Evolutionary conservation across 2,329 filamentous ascomycete genomes (phyloP).

Genomic region (Camptophora hylomeconis): DNA sequence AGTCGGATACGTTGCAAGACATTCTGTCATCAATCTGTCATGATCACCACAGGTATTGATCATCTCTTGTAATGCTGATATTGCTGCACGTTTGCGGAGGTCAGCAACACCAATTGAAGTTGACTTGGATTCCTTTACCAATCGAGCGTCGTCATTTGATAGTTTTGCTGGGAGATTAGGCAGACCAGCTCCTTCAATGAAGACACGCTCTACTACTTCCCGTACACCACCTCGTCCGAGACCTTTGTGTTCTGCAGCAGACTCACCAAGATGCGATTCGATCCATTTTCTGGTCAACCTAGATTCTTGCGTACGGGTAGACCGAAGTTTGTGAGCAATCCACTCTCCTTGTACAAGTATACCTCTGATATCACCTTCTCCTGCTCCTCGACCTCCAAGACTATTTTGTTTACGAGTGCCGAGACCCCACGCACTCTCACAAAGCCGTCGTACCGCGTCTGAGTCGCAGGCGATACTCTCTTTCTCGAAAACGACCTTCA

Average conservation of each 20-base stretch:
- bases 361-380: conserved; percentile 47
- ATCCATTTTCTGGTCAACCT: conserved; percentile 47
- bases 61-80: conserved; percentile 46
- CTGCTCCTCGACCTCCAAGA: conserved; percentile 30
- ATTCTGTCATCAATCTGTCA: conserved; percentile 52
- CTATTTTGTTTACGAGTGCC: conserved; percentile 41
- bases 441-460: conserved; percentile 67
- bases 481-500: conserved; percentile 74
- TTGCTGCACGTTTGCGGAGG: conserved; percentile 45
- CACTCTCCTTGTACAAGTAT: conserved; percentile 54
- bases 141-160: conserved; percentile 23
- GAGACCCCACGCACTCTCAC: conserved; percentile 54
- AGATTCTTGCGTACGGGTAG: conserved; percentile 19
- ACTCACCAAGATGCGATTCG: conserved; percentile 43
- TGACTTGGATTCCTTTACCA: conserved; percentile 23
- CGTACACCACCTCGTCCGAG: conserved; percentile 50
- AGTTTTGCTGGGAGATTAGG: conserved; percentile 33
- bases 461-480: conserved; percentile 81
- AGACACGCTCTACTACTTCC: conserved; percentile 54
- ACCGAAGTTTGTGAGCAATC: conserved; percentile 47
- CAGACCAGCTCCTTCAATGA: conserved; percentile 51
- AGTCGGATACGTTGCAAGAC: conserved; percentile 74
- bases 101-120: conserved; percentile 44
- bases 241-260: conserved; percentile 39
- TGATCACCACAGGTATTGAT: conserved; percentile 49